Base-by-base conservation (phyloP, 2,329 filamentous ascomycete genomes). In the Cordyceps farinosa region DNA sequence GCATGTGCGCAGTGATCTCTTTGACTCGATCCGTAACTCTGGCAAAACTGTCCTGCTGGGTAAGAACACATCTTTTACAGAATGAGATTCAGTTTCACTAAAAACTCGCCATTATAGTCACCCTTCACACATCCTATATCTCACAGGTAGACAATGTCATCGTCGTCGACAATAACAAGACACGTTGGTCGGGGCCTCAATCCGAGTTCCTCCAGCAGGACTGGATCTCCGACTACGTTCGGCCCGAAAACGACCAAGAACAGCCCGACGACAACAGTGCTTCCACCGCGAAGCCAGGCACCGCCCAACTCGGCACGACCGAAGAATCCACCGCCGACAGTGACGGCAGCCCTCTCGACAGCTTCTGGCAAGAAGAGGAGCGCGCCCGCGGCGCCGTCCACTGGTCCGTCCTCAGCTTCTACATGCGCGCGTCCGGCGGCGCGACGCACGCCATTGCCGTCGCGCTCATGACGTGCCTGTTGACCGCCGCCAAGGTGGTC, bases 281-380 rank as follows among this genome's bases (percentile, higher is more conserved):
- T 29, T 11, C 34, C 29, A 7, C 34, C 15, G 27, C n/a, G 7
- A 30, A 22, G 32, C 2, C 30, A 22, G 10, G n/a, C 5, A 17
- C 50, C 8, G 4, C 27, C 40, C 55, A 38, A 5, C 8, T 13
- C 13, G 15, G 5, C 15, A 32, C 32, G 17, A 10, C 30, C 15
- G 40, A 54, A 3, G 50, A 38, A 1, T 36, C 42, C 7, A 5
- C 3, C 3, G 15, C 17, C 8, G 22, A 42, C n/a, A n/a, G 8
- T 8, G 51, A 32, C n/a, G 17, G 11, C 42, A n/a, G 22, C 9
- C 13, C 32, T 4, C 15, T 56, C 44, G 34, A 44, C 30, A 17
- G 32, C 60, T 32, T 62, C 27, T 62, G 60, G 51, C 51, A 62
- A 32, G 32, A 50, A 50, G 60, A 62, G 32, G 60, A 62, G 13